Conservation (phyloP, 768 basidiomycete genomes). For the Lactarius indigo region DNA sequence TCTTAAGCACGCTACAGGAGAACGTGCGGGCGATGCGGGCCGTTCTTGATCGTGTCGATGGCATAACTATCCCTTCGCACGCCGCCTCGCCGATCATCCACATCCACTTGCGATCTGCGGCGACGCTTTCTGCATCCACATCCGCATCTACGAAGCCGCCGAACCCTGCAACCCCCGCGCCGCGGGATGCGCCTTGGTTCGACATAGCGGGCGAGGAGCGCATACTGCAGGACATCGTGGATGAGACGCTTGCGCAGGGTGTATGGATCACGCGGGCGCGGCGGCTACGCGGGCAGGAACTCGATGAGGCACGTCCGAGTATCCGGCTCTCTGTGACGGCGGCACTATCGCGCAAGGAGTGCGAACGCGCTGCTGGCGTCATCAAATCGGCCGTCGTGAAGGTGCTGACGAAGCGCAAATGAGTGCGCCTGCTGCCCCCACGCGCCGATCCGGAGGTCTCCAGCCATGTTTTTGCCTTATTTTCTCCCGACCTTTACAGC, state of each 20-base stretch:
- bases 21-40: no score
- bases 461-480: background rate
- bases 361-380: slow-evolving; percentile 79
- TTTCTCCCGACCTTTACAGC: no score
- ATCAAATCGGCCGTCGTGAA: slow-evolving; percentile 60
- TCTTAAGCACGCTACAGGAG: slow-evolving; percentile 73
- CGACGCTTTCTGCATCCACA: slow-evolving; percentile 10
- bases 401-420: slow-evolving; percentile 61
- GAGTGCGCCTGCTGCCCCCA: slow-evolving; percentile 69
- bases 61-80: slow-evolving; percentile 82
- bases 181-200: slow-evolving; percentile 45
- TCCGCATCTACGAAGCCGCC: slow-evolving; percentile 41
- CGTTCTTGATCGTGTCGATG: no score
- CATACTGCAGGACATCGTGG: slow-evolving; percentile 87
- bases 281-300: slow-evolving; percentile 79
- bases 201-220: slow-evolving; percentile 70
- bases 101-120: slow-evolving; percentile 53
- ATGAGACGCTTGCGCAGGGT: slow-evolving; percentile 76
- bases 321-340: slow-evolving; percentile 76
- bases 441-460: no score
- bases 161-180: slow-evolving; percentile 46
- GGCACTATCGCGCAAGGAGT: slow-evolving; percentile 86
- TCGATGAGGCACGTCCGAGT: slow-evolving; percentile 76
- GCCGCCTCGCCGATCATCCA: slow-evolving; percentile 90
- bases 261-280: slow-evolving; percentile 85